Conservation (phyloP, 2,329 filamentous ascomycete genomes). For the Hymenoscyphus fructigenus region DNA sequence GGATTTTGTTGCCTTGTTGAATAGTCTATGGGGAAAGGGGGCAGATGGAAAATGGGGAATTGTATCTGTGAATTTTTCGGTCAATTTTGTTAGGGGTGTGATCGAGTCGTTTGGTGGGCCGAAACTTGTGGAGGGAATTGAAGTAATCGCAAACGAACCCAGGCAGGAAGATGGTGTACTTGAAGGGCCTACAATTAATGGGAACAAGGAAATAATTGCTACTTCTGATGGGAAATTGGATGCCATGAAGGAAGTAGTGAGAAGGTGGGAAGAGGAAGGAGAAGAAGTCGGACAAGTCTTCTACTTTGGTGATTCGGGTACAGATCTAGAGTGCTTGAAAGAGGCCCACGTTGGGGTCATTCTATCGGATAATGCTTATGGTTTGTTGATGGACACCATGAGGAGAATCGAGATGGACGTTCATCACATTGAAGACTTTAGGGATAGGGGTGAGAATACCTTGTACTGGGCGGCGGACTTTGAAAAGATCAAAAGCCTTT, state of each 20-base stretch:
- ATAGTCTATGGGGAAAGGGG: conserved; percentile 7
- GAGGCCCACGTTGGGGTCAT: conserved; percentile 27
- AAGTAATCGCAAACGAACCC: conserved; percentile 25
- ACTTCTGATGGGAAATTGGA: conserved; percentile 31
- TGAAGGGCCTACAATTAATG: conserved; percentile 10
- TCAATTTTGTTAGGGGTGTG: conserved; percentile 28
- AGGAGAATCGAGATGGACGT: conserved; percentile 21
- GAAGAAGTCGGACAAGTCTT: conserved; percentile 14
- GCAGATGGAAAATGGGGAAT: conserved; percentile 24
- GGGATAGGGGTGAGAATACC: conserved; percentile 10
- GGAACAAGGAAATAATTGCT: conserved; percentile 14
- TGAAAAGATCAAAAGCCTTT: conserved; percentile 12
- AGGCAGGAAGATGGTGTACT: conserved; percentile 24
- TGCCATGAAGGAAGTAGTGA: conserved; percentile 24
- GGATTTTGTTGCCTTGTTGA: conserved; percentile 26
- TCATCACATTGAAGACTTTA: conserved; percentile 17
- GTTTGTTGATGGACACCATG: conserved; percentile 21
- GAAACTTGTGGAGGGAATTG: conserved; percentile 1
- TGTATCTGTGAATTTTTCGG: conserved; percentile 31
- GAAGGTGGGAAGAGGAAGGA: conserved; percentile 10
- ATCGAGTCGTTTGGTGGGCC: conserved; percentile 14
- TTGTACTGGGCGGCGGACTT: conserved; percentile 31
- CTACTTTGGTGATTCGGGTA: conserved; percentile 36
- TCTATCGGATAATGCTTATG: conserved; percentile 19
- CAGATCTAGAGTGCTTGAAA: conserved; percentile 35